A percentile compares a stretch with the other conserved stretches of the same genome.
These are phyloP conservation scores for Chiua virens DNA, from an alignment of 768 basidiomycete species.

Conservation along the genomic window DNA sequence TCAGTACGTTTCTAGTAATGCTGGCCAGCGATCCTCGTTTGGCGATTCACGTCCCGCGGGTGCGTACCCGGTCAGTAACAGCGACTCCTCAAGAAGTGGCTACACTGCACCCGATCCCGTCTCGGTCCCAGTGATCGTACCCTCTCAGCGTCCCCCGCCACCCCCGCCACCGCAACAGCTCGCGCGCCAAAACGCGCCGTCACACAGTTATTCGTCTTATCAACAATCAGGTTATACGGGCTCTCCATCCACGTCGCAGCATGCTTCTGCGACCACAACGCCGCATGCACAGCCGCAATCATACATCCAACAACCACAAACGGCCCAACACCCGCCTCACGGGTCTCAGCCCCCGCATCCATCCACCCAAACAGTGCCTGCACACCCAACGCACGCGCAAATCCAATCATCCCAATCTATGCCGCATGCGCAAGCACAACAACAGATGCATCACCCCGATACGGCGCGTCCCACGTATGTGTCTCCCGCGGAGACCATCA, in stretches of 20 bases:
- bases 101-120: constrained; percentile 19
- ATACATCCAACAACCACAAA: constrained; percentile 12
- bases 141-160: constrained; percentile 18
- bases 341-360: constrained; percentile 15
- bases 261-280: constrained; percentile 6
- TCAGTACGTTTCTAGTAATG: constrained; percentile 16
- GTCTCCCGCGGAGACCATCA: constrained; percentile 28
- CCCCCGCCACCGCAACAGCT: constrained; percentile 19
- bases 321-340: constrained; percentile 10
- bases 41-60: constrained; percentile 21
- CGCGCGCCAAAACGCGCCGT: constrained; percentile 17
- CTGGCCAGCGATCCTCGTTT: constrained; percentile 20
- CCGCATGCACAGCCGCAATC: constrained; percentile 30
- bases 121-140: constrained; percentile 11
- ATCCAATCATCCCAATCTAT: constrained; percentile 27
- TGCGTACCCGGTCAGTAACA: constrained; percentile 11
- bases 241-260: constrained; percentile 21
- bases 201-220: constrained; percentile 20
- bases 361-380: constrained; percentile 13
- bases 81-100: constrained; percentile 11
- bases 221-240: constrained; percentile 11
- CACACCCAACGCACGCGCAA: constrained; percentile 20
- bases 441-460: constrained; percentile 26
- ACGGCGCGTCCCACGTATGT: constrained; percentile 23
- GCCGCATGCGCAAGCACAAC: constrained; percentile 27